Evolutionary conservation across 2,329 filamentous ascomycete species (phyloP).

Genomic region (Tolypocladium ovalisporum): DNA sequence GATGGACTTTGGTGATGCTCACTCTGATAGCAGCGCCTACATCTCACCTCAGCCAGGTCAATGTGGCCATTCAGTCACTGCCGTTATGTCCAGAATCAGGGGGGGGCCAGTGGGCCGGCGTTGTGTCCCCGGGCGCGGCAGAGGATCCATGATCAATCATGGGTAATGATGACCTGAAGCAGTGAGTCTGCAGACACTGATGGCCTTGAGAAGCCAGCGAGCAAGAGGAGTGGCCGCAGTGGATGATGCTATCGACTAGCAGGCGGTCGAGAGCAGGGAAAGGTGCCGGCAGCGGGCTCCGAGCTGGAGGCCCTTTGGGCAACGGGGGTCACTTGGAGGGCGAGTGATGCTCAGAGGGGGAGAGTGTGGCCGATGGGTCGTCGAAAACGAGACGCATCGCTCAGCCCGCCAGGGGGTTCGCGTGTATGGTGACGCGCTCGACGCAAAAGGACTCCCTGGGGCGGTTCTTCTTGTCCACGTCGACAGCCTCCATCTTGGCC

Average conservation of each 20-base stretch:
- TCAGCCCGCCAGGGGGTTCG: slow-evolving; percentile 63
- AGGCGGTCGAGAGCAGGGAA: background rate
- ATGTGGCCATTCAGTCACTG: too few species aligned
- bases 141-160: background rate
- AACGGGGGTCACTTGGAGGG: background rate
- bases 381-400: background rate
- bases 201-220: background rate
- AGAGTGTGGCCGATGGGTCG: background rate
- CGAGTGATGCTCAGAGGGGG: background rate
- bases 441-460: slow-evolving; percentile 58
- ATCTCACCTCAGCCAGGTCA: too few species aligned
- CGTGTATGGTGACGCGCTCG: slow-evolving; percentile 61
- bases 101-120: background rate
- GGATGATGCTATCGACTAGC: background rate
- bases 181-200: background rate
- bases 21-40: background rate
- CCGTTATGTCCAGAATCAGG: too few species aligned
- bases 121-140: background rate
- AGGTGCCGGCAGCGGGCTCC: background rate
- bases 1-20: background rate
- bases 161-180: background rate
- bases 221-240: background rate
- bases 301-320: background rate
- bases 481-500: slow-evolving; percentile 58
- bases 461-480: slow-evolving; percentile 68